Conservation (phyloP, 208 protist species). For the Crithidia expoeki region DNA sequence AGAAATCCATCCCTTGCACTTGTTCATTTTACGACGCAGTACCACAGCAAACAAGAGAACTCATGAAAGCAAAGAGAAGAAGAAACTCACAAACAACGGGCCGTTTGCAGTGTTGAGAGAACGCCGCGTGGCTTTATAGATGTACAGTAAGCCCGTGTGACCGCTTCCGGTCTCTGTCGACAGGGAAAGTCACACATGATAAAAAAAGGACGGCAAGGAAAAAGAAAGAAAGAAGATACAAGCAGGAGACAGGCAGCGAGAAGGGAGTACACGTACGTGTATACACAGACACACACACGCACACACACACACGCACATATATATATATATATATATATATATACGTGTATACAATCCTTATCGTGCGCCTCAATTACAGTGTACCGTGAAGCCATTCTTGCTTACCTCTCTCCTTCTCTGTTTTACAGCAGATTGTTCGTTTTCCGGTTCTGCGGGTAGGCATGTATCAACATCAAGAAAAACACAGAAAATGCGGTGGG, state of each 20-base stretch:
- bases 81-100: not conserved
- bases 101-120: too few species aligned
- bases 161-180: constrained; percentile 8
- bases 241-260: not conserved
- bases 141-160: not conserved
- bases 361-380: too few species aligned
- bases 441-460: not conserved
- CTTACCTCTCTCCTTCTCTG: not conserved
- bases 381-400: too few species aligned
- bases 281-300: too few species aligned
- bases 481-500: not conserved
- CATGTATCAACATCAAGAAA: not conserved
- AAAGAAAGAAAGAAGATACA: not conserved
- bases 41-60: not conserved
- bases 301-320: too few species aligned
- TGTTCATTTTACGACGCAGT: not conserved
- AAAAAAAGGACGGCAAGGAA: constrained; percentile 3
- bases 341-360: too few species aligned
- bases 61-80: not conserved
- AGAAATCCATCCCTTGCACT: too few species aligned
- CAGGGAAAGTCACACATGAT: constrained; percentile 23
- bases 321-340: too few species aligned
- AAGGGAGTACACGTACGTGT: not conserved
- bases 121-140: not conserved
- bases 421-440: not conserved